Percentiles rank a stretch among this genome's conserved stretches.
phyloP scores from a whole-genome alignment of 2,329 filamentous ascomycete species.

The Fusarium multiceps region DNA sequence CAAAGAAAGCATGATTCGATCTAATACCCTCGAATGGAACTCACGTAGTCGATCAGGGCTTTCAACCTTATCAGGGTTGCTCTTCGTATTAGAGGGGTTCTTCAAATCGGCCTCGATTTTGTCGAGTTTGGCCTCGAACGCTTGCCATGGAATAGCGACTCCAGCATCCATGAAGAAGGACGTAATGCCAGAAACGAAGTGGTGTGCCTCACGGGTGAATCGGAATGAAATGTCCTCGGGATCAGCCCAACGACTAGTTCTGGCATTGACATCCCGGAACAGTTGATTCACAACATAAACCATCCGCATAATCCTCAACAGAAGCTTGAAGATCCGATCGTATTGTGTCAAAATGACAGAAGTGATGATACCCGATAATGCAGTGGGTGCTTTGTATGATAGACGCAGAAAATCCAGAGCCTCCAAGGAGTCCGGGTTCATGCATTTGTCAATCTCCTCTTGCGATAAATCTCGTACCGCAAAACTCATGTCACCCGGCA shows the following conservation, averaged over 20 bases:
- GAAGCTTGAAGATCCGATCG: conserved; percentile 83
- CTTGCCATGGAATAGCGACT: conserved; percentile 77
- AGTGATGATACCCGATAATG: conserved; percentile 80
- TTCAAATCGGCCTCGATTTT: conserved; percentile 69
- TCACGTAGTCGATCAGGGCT: conserved; percentile 75
- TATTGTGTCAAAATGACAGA: conserved; percentile 78
- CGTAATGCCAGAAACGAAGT: conserved; percentile 79
- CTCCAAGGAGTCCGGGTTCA: conserved; percentile 83
- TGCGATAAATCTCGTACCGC: conserved; percentile 82
- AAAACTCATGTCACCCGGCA: conserved; percentile 82
- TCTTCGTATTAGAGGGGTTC: conserved; percentile 52
- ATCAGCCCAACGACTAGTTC: conserved; percentile 50
- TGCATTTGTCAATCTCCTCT: conserved; percentile 83
- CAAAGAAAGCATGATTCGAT: conserved; percentile 78
- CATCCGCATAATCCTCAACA: conserved; percentile 83
- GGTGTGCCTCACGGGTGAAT: conserved; percentile 81
- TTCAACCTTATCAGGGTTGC: conserved; percentile 46
- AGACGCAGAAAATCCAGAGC: conserved; percentile 94
- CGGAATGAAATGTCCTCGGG: conserved; percentile 58
- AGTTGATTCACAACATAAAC: conserved; percentile 77
- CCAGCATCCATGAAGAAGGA: conserved; percentile 85
- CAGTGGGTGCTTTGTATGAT: conserved; percentile 80
- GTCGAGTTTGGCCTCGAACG: conserved; percentile 74
- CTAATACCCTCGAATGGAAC: conserved; percentile 78
- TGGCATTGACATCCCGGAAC: conserved; percentile 65